These are phyloP conservation scores for Sodiomyces alkalinus DNA, from an alignment of 2,329 filamentous ascomycete species.

Conservation along the genomic window DNA sequence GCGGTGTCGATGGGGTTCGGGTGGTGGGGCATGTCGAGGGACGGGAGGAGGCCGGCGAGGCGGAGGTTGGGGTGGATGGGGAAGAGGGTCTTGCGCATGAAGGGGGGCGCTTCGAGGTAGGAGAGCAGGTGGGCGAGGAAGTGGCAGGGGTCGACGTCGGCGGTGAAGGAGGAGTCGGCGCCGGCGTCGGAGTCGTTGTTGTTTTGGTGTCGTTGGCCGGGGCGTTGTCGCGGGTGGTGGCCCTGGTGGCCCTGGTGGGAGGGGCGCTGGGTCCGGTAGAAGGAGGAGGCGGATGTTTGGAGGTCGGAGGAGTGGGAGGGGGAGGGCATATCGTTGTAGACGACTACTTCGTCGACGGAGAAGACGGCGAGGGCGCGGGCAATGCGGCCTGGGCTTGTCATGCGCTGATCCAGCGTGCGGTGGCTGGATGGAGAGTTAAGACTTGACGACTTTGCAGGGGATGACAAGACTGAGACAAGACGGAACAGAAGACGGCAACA, in stretches of 20 bases:
- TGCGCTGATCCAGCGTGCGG: conserved; percentile 60
- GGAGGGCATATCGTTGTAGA: conserved; percentile 52
- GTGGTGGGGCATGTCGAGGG: conserved; percentile 76
- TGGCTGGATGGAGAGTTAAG: conserved; percentile 39
- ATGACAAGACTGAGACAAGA: conserved; percentile 1
- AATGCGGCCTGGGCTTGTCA: conserved; percentile 56
- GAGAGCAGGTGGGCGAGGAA: conserved; percentile 66
- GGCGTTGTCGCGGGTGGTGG: conserved; percentile 1
- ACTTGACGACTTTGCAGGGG: too few species aligned
- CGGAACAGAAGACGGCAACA: conserved; percentile 9
- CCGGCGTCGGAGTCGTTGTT: background rate
- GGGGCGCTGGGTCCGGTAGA: background rate
- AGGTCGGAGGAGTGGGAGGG: background rate
- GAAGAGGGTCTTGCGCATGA: conserved; percentile 63
- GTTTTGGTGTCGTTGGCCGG: background rate
- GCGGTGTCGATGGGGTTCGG: conserved; percentile 56
- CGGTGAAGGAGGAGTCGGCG: conserved; percentile 28
- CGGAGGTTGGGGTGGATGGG: conserved; percentile 65
- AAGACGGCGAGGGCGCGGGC: conserved; percentile 73
- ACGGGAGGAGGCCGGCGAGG: conserved; percentile 58
- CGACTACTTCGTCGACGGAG: conserved; percentile 67
- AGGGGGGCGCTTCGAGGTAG: conserved; percentile 73
- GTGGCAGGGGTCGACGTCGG: conserved; percentile 60
- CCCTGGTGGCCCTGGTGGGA: background rate
- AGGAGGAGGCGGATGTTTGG: too few species aligned